These are phyloP conservation scores for Elsinoe necatrix DNA, from an alignment of 2,329 filamentous ascomycete genomes.

Conservation along the genomic window DNA sequence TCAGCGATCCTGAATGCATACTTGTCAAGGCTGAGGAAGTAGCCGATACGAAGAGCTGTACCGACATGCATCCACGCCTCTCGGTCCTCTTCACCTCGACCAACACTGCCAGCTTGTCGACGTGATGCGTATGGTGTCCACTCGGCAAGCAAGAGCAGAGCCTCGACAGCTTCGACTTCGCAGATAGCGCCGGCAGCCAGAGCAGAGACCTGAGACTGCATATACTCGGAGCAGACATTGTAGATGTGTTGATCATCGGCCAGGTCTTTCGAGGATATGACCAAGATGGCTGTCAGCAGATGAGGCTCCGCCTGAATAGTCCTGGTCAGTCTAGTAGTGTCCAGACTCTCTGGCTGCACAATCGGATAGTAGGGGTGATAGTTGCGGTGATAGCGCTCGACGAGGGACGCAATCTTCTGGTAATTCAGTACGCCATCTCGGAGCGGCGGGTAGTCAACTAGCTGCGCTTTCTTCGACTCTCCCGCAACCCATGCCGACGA, in stretches of 20 bases:
- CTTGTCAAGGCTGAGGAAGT: slow-evolving; percentile 61
- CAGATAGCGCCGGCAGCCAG: slow-evolving; percentile 59
- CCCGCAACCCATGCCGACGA: neutral
- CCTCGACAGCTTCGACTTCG: slow-evolving; percentile 63
- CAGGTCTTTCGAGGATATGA: slow-evolving; percentile 64
- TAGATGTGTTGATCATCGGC: slow-evolving; percentile 55
- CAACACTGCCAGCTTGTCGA: slow-evolving; percentile 53
- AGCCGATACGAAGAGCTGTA: slow-evolving; percentile 59
- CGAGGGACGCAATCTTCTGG: slow-evolving; percentile 44
- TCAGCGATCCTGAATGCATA: slow-evolving; percentile 57
- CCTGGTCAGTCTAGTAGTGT: slow-evolving; percentile 44
- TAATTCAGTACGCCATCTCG: slow-evolving; percentile 35
- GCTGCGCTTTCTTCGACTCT: neutral
- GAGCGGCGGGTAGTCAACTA: slow-evolving; percentile 35
- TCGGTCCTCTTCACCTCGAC: slow-evolving; percentile 63
- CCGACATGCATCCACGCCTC: slow-evolving; percentile 73
- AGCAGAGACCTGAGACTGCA: slow-evolving; percentile 59
- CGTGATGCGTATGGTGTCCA: slow-evolving; percentile 62
- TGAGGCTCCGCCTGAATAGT: slow-evolving; percentile 56
- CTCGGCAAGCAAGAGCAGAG: slow-evolving; percentile 60
- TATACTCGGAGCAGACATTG: slow-evolving; percentile 58
- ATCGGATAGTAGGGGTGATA: slow-evolving; percentile 65
- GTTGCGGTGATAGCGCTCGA: slow-evolving; percentile 53
- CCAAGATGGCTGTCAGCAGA: slow-evolving; percentile 60
- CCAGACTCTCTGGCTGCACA: slow-evolving; percentile 53